Conservation (phyloP, 164 flowering plant species). For the Sedum album region DNA sequence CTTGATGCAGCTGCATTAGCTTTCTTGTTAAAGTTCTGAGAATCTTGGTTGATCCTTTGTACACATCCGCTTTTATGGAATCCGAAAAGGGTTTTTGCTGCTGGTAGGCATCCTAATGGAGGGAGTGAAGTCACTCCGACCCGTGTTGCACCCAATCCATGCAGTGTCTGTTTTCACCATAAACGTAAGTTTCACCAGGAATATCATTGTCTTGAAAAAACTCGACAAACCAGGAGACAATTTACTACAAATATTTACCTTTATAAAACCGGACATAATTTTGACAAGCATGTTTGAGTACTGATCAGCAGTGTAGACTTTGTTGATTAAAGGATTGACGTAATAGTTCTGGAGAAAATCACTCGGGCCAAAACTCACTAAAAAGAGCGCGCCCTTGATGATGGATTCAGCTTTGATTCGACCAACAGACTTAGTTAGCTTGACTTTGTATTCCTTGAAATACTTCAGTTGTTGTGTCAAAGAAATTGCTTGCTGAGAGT, state of each 20-base stretch:
- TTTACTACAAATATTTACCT: conserved; percentile 28
- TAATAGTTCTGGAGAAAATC: conserved; percentile 87
- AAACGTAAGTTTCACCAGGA: background rate
- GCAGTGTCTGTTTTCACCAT: conserved; percentile 34
- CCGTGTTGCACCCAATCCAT: conserved; percentile 72
- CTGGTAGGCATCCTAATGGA: conserved; percentile 84
- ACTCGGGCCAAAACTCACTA: conserved; percentile 60
- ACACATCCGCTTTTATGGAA: conserved; percentile 48
- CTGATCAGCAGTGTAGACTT: conserved; percentile 58
- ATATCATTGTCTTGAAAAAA: background rate
- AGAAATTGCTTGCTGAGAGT: conserved; percentile 64
- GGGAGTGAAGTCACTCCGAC: conserved; percentile 87
- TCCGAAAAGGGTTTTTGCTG: conserved; percentile 65
- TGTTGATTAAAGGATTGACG: conserved; percentile 64
- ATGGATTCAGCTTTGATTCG: conserved; percentile 44
- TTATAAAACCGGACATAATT: conserved; percentile 43
- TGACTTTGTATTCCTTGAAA: conserved; percentile 70
- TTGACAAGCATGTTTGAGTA: conserved; percentile 43
- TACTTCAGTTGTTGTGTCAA: conserved; percentile 61
- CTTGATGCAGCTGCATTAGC: conserved; percentile 41
- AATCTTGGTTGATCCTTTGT: no score
- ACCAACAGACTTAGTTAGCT: conserved; percentile 63
- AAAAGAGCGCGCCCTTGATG: conserved; percentile 50
- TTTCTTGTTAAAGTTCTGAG: conserved; percentile 68
- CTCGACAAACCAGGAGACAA: background rate